Percentiles rank a stretch among this genome's conserved stretches.
phyloP scores from a whole-genome alignment of 176 grass and related monocot species.

The Zoysia japonica region DNA sequence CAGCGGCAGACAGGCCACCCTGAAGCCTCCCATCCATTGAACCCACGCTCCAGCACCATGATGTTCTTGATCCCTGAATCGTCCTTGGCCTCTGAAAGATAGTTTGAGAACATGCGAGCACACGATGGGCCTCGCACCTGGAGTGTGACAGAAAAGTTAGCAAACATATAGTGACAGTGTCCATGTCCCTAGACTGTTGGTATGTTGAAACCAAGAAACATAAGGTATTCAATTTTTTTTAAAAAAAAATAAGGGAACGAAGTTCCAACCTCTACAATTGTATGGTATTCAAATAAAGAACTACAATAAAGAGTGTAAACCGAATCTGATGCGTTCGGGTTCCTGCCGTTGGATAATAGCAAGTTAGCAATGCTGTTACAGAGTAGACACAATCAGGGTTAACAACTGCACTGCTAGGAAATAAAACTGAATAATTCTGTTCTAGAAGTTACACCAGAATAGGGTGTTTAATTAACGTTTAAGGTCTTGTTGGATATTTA shows the following conservation, averaged over 20 bases:
- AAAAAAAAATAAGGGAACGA: too few relatives aligned
- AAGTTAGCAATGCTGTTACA: not conserved
- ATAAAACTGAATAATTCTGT: not conserved
- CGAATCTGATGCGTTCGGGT: constrained; percentile 9
- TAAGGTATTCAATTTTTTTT: too few relatives aligned
- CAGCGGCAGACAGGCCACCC: constrained; percentile 70
- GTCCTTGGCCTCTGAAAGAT: constrained; percentile 57
- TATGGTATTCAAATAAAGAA: not conserved
- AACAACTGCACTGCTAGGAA: not conserved
- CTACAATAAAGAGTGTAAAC: not conserved
- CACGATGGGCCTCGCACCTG: constrained; percentile 85
- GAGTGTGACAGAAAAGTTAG: not conserved
- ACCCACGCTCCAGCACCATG: constrained; percentile 81
- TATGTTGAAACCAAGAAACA: not conserved
- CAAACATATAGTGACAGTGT: not conserved
- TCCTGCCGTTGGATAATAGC: not conserved
- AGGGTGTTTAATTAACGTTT: not conserved
- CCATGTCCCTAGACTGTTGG: not conserved
- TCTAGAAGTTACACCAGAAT: not conserved
- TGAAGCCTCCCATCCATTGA: constrained; percentile 76
- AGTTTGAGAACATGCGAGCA: constrained; percentile 63
- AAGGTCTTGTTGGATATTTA: not conserved
- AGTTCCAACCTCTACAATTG: too few relatives aligned
- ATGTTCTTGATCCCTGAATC: constrained; percentile 58
- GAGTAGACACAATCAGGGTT: not conserved